Conservation (phyloP, 345 rosid genomes). For the Syzygium jambos region DNA sequence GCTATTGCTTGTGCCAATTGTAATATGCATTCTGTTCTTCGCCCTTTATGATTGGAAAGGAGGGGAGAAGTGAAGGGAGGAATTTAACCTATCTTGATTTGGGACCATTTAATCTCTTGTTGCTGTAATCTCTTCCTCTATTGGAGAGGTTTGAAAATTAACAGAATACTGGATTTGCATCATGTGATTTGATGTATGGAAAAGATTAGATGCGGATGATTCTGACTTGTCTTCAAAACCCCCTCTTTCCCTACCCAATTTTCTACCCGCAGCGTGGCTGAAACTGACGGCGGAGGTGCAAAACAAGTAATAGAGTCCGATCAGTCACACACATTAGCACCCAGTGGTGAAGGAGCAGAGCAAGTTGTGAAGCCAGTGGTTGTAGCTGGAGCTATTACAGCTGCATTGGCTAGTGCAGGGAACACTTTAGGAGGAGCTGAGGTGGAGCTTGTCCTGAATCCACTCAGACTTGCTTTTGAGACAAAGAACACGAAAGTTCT, state of each 20-base stretch:
- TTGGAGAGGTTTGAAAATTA: not conserved
- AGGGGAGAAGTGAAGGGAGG: not conserved
- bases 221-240: not conserved
- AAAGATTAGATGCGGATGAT: not conserved
- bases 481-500: conserved; percentile 79
- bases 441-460: conserved; percentile 84
- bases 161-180: not conserved
- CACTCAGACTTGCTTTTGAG: conserved; percentile 88
- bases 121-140: not conserved
- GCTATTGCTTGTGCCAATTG: not conserved
- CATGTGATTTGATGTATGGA: not conserved
- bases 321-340: conserved; percentile 16
- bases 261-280: conserved; percentile 39
- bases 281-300: conserved; percentile 45
- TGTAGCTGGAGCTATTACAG: conserved; percentile 27
- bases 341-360: conserved; percentile 27
- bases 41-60: not conserved
- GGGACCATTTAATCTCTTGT: not conserved
- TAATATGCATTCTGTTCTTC: not conserved
- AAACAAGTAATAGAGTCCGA: conserved; percentile 34
- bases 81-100: not conserved
- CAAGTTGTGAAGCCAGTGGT: conserved; percentile 30
- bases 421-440: conserved; percentile 71
- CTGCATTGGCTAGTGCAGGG: conserved; percentile 75
- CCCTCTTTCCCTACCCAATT: not conserved